Conservation (phyloP, 2,329 filamentous ascomycete genomes). For the Talaromyces rugulosus region DNA sequence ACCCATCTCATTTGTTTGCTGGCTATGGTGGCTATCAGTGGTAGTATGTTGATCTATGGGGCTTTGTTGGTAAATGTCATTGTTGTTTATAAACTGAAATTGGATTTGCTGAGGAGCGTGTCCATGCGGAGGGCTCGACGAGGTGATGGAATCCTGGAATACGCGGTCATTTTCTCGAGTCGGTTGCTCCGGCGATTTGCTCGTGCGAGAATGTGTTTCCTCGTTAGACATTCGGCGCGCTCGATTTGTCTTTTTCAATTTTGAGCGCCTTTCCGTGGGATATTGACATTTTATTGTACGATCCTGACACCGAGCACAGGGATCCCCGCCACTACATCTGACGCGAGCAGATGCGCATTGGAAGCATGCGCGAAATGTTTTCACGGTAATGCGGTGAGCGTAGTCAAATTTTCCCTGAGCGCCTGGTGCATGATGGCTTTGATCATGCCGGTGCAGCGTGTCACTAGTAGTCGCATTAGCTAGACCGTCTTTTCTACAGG, state of each 20-base stretch:
- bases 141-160: background rate
- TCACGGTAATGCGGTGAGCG: slow-evolving; percentile 38
- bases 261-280: slow-evolving; percentile 36
- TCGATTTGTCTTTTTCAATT: slow-evolving; percentile 23
- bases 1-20: background rate
- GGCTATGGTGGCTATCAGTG: background rate
- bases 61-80: background rate
- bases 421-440: slow-evolving; percentile 36
- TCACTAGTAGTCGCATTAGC: slow-evolving; percentile 22
- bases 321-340: slow-evolving; percentile 34
- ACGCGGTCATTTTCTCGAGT: background rate
- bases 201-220: background rate
- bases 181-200: background rate
- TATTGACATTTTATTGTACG: slow-evolving; percentile 36
- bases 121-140: slow-evolving; percentile 8
- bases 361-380: slow-evolving; percentile 39
- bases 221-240: background rate
- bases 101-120: slow-evolving; percentile 21
- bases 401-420: slow-evolving; percentile 26
- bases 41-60: background rate
- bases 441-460: slow-evolving; percentile 36
- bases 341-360: slow-evolving; percentile 38
- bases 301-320: slow-evolving; percentile 34
- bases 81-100: slow-evolving; percentile 16
- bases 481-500: background rate